Percentiles rank a stretch among this genome's conserved stretches.
These are phyloP conservation scores for Mycena sanguinolenta DNA, from an alignment of 768 basidiomycete genomes.

Conservation along the genomic window DNA sequence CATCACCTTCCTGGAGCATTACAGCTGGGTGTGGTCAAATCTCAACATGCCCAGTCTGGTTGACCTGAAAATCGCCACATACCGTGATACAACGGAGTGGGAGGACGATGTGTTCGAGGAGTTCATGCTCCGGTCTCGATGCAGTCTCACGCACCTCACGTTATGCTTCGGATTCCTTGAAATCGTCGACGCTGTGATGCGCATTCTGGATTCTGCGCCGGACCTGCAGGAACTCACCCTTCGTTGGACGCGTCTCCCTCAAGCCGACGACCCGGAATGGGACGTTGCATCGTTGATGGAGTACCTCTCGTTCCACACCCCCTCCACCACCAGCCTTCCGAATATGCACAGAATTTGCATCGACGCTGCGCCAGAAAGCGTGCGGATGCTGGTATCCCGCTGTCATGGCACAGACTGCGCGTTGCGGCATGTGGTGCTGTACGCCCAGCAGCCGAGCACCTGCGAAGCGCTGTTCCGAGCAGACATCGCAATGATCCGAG, in stretches of 20 bases:
- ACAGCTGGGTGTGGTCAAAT: slow-evolving; percentile 14
- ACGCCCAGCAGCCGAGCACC: slow-evolving; percentile 5
- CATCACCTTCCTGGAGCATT: slow-evolving; percentile 12
- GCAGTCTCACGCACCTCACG: neutral
- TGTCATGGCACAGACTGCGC: neutral
- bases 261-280: neutral
- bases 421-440: slow-evolving; percentile 1
- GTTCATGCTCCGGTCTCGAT: slow-evolving; percentile 6
- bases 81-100: neutral
- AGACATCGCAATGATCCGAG: neutral
- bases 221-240: slow-evolving; percentile 4
- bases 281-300: neutral
- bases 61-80: slow-evolving; percentile 16
- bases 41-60: neutral
- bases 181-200: neutral
- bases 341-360: neutral
- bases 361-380: slow-evolving; percentile 1
- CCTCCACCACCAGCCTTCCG: neutral
- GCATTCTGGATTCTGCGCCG: neutral
- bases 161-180: slow-evolving; percentile 5
- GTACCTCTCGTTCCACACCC: neutral
- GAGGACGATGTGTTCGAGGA: slow-evolving; percentile 9
- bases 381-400: slow-evolving; percentile 13
- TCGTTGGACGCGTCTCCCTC: slow-evolving; percentile 2
- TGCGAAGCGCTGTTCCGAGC: slow-evolving; percentile 7